phyloP scores from a whole-genome alignment of 1,139 yeast species.

The Waltiozyma sp. region DNA sequence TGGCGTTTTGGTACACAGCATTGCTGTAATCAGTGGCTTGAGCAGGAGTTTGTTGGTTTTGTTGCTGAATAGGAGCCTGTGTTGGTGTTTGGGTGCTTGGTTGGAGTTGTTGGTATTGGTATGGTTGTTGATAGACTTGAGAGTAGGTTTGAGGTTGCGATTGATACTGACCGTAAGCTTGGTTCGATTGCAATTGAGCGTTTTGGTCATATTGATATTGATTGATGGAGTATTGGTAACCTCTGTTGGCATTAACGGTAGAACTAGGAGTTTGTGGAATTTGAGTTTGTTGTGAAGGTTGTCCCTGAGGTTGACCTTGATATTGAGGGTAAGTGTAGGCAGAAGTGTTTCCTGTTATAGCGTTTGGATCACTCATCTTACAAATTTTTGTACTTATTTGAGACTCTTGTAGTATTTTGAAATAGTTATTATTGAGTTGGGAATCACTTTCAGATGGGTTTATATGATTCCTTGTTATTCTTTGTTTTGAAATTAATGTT shows the following conservation, averaged over 20 bases:
- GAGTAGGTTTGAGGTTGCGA: neutral
- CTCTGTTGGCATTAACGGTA: neutral
- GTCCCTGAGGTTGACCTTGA: neutral
- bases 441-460: neutral
- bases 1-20: neutral
- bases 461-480: neutral
- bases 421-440: neutral
- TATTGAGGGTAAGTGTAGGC: neutral
- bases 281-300: neutral
- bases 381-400: neutral
- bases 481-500: neutral
- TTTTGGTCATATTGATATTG: neutral
- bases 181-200: neutral
- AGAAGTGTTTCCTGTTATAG: neutral
- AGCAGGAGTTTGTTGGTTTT: neutral
- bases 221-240: neutral
- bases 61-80: neutral
- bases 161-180: neutral
- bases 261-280: neutral
- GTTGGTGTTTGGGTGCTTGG: neutral
- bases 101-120: neutral
- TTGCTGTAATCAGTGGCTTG: neutral
- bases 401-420: no score
- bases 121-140: neutral
- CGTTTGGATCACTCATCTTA: neutral